Conservation (phyloP, 257 asterid genomes). For the Verbascum thapsus region DNA sequence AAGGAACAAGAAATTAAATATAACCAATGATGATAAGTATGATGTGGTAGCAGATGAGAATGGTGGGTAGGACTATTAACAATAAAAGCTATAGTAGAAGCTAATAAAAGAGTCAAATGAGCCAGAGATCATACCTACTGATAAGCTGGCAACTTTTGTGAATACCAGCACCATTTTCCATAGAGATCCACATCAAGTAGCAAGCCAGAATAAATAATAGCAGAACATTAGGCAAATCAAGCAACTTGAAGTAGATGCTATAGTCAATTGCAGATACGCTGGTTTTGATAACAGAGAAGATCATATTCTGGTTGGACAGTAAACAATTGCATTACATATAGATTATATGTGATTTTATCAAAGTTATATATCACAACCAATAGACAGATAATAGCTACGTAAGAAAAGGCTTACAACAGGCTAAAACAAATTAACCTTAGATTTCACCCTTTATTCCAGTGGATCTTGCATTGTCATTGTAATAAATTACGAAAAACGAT, state of each 20-base stretch:
- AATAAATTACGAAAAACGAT: background rate
- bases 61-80: background rate
- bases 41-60: background rate
- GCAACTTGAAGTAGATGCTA: background rate
- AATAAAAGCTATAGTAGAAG: conserved; percentile 4
- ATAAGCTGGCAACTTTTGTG: background rate
- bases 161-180: background rate
- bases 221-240: background rate
- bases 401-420: too few species aligned
- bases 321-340: background rate
- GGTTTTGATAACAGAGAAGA: background rate
- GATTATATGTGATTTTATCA: background rate
- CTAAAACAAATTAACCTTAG: background rate
- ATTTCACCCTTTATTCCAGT: background rate
- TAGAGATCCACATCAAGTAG: background rate
- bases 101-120: conserved; percentile 15
- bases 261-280: background rate
- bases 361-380: background rate
- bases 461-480: background rate
- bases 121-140: conserved; percentile 14
- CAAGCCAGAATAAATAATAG: background rate
- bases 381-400: background rate
- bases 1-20: background rate
- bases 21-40: background rate
- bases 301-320: background rate